These are phyloP conservation scores for Penicillium digitatum DNA, from an alignment of 2,329 filamentous ascomycete species.

Conservation along the genomic window DNA sequence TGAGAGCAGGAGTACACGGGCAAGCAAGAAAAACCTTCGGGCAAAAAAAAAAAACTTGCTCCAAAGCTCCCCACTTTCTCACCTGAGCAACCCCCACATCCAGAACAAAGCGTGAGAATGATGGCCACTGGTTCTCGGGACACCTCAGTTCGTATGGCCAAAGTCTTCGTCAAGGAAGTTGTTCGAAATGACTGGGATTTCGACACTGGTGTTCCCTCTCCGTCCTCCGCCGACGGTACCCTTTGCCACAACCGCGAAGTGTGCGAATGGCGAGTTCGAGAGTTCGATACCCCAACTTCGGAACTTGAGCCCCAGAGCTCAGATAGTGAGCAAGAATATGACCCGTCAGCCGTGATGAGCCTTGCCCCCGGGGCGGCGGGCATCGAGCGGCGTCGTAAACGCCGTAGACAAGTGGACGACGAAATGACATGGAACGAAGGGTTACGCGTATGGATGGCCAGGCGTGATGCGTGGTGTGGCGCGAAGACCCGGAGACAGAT, in stretches of 20 bases:
- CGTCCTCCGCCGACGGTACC: slow-evolving; percentile 16
- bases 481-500: slow-evolving; percentile 46
- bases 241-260: slow-evolving; percentile 28
- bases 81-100: slow-evolving; percentile 9
- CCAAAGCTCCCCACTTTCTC: slow-evolving; percentile 16
- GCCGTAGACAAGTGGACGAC: slow-evolving; percentile 56
- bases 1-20: not conserved
- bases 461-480: slow-evolving; percentile 81
- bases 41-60: slow-evolving; percentile 14
- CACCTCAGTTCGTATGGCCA: slow-evolving; percentile 40
- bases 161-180: slow-evolving; percentile 38
- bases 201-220: slow-evolving; percentile 23
- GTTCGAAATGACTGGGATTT: slow-evolving; percentile 45
- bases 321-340: slow-evolving; percentile 13
- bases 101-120: slow-evolving; percentile 8
- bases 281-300: slow-evolving; percentile 38
- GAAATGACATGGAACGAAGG: slow-evolving; percentile 78
- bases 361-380: slow-evolving; percentile 42
- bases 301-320: slow-evolving; percentile 33
- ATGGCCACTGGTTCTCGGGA: slow-evolving; percentile 35
- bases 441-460: slow-evolving; percentile 70
- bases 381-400: slow-evolving; percentile 52
- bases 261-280: slow-evolving; percentile 36
- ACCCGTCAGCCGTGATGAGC: slow-evolving; percentile 9
- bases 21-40: slow-evolving; percentile 8